A percentile compares a stretch with the other conserved stretches of the same genome.
These are phyloP conservation scores for Glebionis coronaria DNA, from an alignment of 129 eudicot species.

Conservation along the genomic window DNA sequence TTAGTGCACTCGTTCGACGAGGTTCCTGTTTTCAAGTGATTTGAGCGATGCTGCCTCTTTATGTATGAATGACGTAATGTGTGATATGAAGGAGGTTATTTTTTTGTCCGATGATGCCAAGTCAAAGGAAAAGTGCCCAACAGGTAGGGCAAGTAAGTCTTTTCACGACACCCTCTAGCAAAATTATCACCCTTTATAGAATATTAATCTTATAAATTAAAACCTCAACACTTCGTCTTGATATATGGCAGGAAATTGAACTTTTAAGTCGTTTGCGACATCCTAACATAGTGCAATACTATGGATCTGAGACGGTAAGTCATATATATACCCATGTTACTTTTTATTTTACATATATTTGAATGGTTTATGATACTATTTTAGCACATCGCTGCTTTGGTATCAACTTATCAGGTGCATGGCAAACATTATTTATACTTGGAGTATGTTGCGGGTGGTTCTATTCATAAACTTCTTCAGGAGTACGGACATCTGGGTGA, in stretches of 20 bases:
- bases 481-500: no score
- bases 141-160: constrained; percentile 65
- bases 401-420: constrained; percentile 41
- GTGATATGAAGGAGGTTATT: constrained; percentile 72
- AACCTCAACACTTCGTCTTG: constrained; percentile 7
- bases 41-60: no score
- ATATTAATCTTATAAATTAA: constrained; percentile 3
- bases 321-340: neutral
- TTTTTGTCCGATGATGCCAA: constrained; percentile 56
- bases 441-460: constrained; percentile 82
- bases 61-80: constrained; percentile 66
- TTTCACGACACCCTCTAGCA: constrained; percentile 7
- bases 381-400: neutral
- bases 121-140: constrained; percentile 54
- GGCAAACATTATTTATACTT: constrained; percentile 63
- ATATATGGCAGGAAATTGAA: constrained; percentile 48
- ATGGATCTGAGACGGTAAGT: constrained; percentile 54
- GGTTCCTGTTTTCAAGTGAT: no score
- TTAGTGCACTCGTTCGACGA: no score
- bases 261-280: constrained; percentile 67
- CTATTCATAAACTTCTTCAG: constrained; percentile 74
- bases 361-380: constrained; percentile 4
- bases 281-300: no score
- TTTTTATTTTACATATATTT: constrained; percentile 6
- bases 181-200: neutral